Evolutionary conservation across 495 filamentous ascomycete genomes (phyloP), one percentile per base, ranked within the genome.

Genomic region (Penicillium mononematosum): DNA sequence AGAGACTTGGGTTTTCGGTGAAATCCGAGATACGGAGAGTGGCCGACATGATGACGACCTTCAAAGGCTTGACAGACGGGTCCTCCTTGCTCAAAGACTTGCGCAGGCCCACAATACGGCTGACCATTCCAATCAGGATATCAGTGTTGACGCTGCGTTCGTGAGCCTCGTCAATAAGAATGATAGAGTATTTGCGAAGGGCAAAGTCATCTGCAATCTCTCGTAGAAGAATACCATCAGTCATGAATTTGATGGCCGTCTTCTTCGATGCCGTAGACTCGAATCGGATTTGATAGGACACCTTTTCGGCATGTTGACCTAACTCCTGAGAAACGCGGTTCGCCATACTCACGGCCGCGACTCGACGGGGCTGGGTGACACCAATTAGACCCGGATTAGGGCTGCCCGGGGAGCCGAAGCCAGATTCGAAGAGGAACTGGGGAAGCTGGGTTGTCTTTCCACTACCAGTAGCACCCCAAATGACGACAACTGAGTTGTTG

Each of bases 241-340:
- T 99, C 91, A 99, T 97, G 73, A 98, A 99, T 70, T 99, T 99
- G 68, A 98, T 86, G 2, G 92, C 88, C 0, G 95, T 99, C 56
- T 92, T 87, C 41, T 83, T 81, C n/a, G 83, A 83, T 2, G 87
- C 86, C 2, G 85, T 91, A 32, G 86, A 88, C 59, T 99, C 95
- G 62, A 96, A 98, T 29, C 95, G 87, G 62, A 99, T 96, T 65
- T 96, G 92, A 69, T 98, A 96, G 6, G 91, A 88, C 17, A 98
- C 91, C 42, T 86, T 81, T 6, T 86, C 82, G 27, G 75, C 75
- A 25, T 71, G 71, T 19, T 88, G 79, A 3, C 90, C 91, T 45
- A 98, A 67, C 70, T 98, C 94, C 60, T 91, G 84, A 8, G 81
- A 83, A 27, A 98, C 93, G 62, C 94, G 88, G 58, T 92, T 91